phyloP scores from a whole-genome alignment of 225 moss, liverwort and hornwort genomes.

The Sphagnum tenellum region DNA sequence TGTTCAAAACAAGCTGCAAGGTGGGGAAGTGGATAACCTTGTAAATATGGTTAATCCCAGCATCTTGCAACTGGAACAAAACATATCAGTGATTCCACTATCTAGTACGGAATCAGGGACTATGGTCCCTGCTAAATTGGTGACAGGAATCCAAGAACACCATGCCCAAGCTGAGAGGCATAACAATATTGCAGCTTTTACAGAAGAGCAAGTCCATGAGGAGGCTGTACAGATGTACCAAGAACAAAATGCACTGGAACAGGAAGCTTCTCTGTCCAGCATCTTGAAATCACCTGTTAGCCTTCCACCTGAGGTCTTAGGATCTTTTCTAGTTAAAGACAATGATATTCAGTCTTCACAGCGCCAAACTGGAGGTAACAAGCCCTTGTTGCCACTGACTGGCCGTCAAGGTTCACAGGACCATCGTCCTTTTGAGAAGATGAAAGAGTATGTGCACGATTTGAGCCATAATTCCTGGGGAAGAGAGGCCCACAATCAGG shows the following conservation, averaged over 20 bases:
- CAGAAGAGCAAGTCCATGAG: conserved; percentile 43
- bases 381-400: too few species aligned
- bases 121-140: conserved; percentile 50
- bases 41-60: conserved; percentile 76
- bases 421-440: conserved; percentile 15
- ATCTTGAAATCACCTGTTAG: conserved; percentile 21
- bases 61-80: conserved; percentile 74
- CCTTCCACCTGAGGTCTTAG: background rate
- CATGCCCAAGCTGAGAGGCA: conserved; percentile 59
- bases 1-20: background rate
- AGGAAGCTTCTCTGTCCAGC: conserved; percentile 49
- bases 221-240: conserved; percentile 46
- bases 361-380: too few species aligned
- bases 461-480: conserved; percentile 31
- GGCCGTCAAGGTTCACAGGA: too few species aligned
- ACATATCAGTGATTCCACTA: conserved; percentile 47
- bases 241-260: conserved; percentile 54
- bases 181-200: conserved; percentile 41
- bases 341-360: too few species aligned
- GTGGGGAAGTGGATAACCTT: conserved; percentile 34
- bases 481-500: conserved; percentile 31
- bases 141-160: conserved; percentile 77
- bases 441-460: conserved; percentile 16
- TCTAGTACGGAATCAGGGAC: conserved; percentile 44
- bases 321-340: too few species aligned